Evolutionary conservation across 2,329 filamentous ascomycete genomes (phyloP), one percentile per base, ranked within the genome.

Genomic region (Elsinoe perseae): DNA sequence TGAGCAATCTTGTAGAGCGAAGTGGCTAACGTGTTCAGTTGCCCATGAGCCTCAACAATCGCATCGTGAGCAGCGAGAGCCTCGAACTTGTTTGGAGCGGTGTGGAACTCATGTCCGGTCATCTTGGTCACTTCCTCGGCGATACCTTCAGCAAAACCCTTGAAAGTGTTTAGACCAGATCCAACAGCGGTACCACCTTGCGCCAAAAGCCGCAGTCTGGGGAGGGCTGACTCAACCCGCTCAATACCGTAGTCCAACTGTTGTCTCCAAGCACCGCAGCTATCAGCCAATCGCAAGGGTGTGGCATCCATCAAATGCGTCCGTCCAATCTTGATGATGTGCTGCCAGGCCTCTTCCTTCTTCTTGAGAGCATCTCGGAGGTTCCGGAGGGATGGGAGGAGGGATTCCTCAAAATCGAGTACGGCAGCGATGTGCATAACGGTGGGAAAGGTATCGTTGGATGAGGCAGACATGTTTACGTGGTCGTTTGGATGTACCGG

Each of bases 351-450:
- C 66, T 95, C 84, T 40, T 88, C 84, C 82, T 97, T 97, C 72
- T 82, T 80, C 77, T 95, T 85, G 60, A 98, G 80, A 50, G 89
- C 89, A 61, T 85, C 80, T 61, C 90, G 86, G 57, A 98, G 82
- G 73, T 83, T 89, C 73, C 80, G 84, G 61, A 97, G 80, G 50
- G 89, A 80, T 36, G 93, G 93, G 16, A 97, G 75, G 44, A 98
- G 84, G 65, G 86, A 81, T 69, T 86, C 80, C 76, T 96, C 90
- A 59, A 96, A 80, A 73, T 97, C 93, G 59, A 97, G 81, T 50
- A 97, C 91, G 61, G 92, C 92, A 59, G 93, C 92, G 70, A 98
- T 96, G 80, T 97, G 93, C 93, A 98, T 98, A 71, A 96, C 93
- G 63, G 93, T 97, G 40, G 93, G 93, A 83, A 98, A 98, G 65